Percentiles rank a stretch among this genome's conserved stretches.
These are phyloP conservation scores for Aspergillus novofumigatus DNA, from an alignment of 2,329 filamentous ascomycete species.

Conservation along the genomic window DNA sequence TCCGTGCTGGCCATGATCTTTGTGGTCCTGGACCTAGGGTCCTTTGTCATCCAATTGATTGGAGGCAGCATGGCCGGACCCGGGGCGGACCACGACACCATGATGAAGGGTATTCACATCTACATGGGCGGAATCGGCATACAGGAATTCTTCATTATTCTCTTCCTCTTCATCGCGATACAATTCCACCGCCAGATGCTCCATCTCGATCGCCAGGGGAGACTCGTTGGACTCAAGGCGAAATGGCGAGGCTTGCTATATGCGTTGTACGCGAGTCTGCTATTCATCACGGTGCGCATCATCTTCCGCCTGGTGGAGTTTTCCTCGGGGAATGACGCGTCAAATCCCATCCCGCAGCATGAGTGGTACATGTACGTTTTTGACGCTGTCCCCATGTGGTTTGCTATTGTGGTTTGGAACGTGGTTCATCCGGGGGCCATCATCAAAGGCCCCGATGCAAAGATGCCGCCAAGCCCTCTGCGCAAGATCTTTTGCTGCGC, in stretches of 20 bases:
- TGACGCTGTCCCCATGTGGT: slow-evolving; percentile 55
- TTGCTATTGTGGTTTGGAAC: slow-evolving; percentile 44
- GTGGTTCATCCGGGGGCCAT: slow-evolving; percentile 47
- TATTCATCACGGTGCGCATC: slow-evolving; percentile 47
- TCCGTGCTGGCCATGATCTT: slow-evolving; percentile 39
- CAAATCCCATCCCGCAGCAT: slow-evolving; percentile 62
- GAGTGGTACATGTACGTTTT: slow-evolving; percentile 52
- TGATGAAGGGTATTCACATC: slow-evolving; percentile 43
- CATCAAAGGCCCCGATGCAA: slow-evolving; percentile 31
- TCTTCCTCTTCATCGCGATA: slow-evolving; percentile 42
- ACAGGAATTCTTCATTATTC: slow-evolving; percentile 49
- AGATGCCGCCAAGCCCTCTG: slow-evolving; percentile 22
- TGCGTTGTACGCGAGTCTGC: slow-evolving; percentile 38
- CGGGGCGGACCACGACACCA: slow-evolving; percentile 18
- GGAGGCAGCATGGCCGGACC: slow-evolving; percentile 35
- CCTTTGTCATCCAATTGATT: slow-evolving; percentile 43
- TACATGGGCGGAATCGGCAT: slow-evolving; percentile 54
- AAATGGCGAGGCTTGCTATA: slow-evolving; percentile 30
- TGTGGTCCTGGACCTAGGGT: slow-evolving; percentile 42
- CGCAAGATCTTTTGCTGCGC: slow-evolving; percentile 7
- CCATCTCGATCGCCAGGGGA: slow-evolving; percentile 18
- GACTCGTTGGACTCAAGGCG: slow-evolving; percentile 21
- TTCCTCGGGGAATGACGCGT: slow-evolving; percentile 49
- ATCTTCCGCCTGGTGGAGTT: slow-evolving; percentile 60
- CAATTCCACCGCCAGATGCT: slow-evolving; percentile 35